Evolutionary conservation across 768 basidiomycete species (phyloP).

Genomic region (Amanita pseudoporphyria): DNA sequence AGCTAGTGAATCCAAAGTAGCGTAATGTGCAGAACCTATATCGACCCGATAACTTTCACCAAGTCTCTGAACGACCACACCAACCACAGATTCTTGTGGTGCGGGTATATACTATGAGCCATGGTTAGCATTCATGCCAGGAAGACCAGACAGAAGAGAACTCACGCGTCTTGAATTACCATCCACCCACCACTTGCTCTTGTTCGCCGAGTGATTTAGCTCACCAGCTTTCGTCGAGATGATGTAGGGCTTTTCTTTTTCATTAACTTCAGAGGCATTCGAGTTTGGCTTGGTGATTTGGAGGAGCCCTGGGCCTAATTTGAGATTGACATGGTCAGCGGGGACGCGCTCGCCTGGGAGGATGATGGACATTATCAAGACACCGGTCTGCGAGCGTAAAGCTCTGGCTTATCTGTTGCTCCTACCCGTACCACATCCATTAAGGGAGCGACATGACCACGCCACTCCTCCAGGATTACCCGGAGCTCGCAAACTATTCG

Average conservation of each 20-base stretch:
- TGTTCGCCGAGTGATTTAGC: constrained; percentile 60
- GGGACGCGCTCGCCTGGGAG: constrained; percentile 78
- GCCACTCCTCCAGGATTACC: constrained; percentile 50
- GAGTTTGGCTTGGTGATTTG: constrained; percentile 29
- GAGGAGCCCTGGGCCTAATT: constrained; percentile 76
- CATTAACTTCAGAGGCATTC: constrained; percentile 11
- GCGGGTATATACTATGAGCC: constrained; percentile 77
- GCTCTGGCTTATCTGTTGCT: constrained; percentile 3
- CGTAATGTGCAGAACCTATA: constrained; percentile 82
- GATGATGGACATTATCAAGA: constrained; percentile 35
- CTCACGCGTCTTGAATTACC: constrained; percentile 76
- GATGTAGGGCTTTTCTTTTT: constrained; percentile 14
- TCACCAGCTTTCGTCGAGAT: constrained; percentile 63
- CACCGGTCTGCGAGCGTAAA: too few species aligned
- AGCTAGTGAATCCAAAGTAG: constrained; percentile 79
- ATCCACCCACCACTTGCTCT: constrained; percentile 85
- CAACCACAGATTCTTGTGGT: constrained; percentile 82
- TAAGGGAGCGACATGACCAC: constrained; percentile 25
- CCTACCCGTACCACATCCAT: constrained; percentile 8
- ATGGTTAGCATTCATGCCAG: background rate
- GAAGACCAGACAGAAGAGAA: constrained; percentile 9
- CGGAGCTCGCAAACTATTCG: constrained; percentile 67
- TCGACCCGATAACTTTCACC: constrained; percentile 93
- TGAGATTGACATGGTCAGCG: constrained; percentile 69
- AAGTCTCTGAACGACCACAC: constrained; percentile 66